These are phyloP conservation scores for Boletus pseudopeckii DNA, from an alignment of 768 basidiomycete genomes.

Conservation along the genomic window DNA sequence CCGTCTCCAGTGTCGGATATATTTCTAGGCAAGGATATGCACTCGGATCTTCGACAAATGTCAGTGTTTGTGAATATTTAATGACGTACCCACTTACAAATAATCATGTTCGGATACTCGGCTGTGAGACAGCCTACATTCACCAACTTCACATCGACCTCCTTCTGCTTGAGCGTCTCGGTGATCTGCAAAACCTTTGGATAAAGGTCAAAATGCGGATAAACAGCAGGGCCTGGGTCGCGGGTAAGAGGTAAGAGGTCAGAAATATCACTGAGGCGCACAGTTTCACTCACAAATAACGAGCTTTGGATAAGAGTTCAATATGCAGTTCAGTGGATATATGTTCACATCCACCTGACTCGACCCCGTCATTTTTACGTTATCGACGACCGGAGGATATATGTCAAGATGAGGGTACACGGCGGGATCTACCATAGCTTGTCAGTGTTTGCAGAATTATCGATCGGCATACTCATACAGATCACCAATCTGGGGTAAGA, in stretches of 20 bases:
- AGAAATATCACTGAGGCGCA: neutral
- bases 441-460: conserved; percentile 6
- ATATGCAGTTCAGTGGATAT: neutral
- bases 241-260: neutral
- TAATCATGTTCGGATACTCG: conserved; percentile 25
- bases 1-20: conserved; percentile 32
- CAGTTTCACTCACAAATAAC: conserved; percentile 15
- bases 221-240: conserved; percentile 36
- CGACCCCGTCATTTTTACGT: neutral
- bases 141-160: conserved; percentile 1
- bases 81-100: conserved; percentile 23
- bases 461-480: conserved; percentile 25
- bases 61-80: conserved; percentile 6
- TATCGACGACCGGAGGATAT: conserved; percentile 29
- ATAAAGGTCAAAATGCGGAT: conserved; percentile 43
- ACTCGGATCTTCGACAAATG: conserved; percentile 34
- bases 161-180: conserved; percentile 55
- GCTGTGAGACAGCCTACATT: conserved; percentile 4
- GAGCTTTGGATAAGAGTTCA: conserved; percentile 11
- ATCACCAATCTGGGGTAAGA: conserved; percentile 36
- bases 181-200: conserved; percentile 31
- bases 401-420: conserved; percentile 42
- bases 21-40: conserved; percentile 41
- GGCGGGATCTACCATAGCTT: conserved; percentile 30
- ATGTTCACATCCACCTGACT: neutral